Evolutionary conservation across 139 green algal genomes (phyloP), one percentile per base, ranked within the genome.

Genomic region (Asterochloris sp.): DNA sequence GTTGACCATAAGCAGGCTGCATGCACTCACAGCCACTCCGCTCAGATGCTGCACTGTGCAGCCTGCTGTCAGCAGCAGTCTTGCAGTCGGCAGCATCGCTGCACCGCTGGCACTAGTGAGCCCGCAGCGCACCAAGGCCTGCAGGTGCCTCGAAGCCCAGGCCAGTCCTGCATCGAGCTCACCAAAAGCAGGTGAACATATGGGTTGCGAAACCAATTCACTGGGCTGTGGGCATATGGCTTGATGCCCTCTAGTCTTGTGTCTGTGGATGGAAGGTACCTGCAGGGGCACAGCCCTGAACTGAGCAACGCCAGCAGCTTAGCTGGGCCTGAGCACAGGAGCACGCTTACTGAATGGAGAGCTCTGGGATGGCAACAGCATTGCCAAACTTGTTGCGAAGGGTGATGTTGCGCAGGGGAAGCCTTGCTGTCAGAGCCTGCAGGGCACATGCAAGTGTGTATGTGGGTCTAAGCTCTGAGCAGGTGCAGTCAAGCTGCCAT

Each of bases 191-290:
- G 67, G 26, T 92, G 85, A 12, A 84, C 92, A 78, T 90, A 92
- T 0, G 94, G 94, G 77, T 91, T 93, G 27, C 94, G 87, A 84
- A 96, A 97, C 93, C 93, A 97, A 11, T 92, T 91, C 10, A 94
- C 88, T 21, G 91, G 83, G 75, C 85, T 92, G 79, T 93, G 79
- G 0, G 85, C 78, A 76, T 90, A 90, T 38, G 92, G 90, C 74
- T 89, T 87, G 62, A 96, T 85, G 15, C 85, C 84, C 71, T 86
- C 29, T 27, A 96, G 69, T 10, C 86, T 85, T 62, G 86, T 85
- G 76, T 94, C 91, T 17, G 67, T 80, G 13, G 82, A 83, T 2
- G 85, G 54, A n/a, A 96, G 77, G 77, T 89, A 94, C 83, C 91
- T 96, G 86, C 77, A 82, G 13, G 68, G n/a, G 11, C 19, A 62